Evolutionary conservation across 257 asterid genomes (phyloP), one percentile per base, ranked within the genome.

Genomic region (Ilex asprella): DNA sequence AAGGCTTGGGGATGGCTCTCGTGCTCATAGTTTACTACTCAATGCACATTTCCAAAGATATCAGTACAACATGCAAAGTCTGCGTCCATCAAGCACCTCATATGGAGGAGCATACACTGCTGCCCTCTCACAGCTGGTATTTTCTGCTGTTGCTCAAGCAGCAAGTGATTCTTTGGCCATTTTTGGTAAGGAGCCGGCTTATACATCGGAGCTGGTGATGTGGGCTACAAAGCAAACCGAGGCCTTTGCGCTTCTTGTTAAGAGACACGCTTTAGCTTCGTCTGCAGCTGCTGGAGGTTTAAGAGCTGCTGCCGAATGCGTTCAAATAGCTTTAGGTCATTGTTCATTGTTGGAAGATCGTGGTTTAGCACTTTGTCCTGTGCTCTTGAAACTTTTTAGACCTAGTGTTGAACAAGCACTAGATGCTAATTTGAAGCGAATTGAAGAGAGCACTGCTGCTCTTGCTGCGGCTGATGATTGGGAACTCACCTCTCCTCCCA

Each of bases 231-330:
- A 93, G 70, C 96, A 89, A 74, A 82, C 97, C 2, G 97, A 89
- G 80, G 76, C 93, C 46, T 93, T 80, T 75, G 97, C 97, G 56
- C 75, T 80, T 67, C 87, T 93, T 39, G 97, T 89, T 57, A 89
- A 93, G 77, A 77, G 97, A 56, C 99, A 89, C 65, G 99, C 99
- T 55, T 79, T 93, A 64, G 94, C 97, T 59, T 93, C 99, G 35
- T 93, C 97, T 51, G 96, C 99, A 8, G 99, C 97, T 77, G 97
- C 97, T 67, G 99, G 99, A 39, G 99, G 96, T 65, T 80, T 93
- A 79, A 81, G 99, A 75, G 91, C 99, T 60, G 97, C 99, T 71
- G 99, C 99, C 61, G 99, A 93, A 78, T 93, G 99, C 74, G 99
- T 87, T 67, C 99, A 89, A 77, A 93, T 93, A 69, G 97, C 99